Base-by-base conservation (phyloP, 805 yeast genomes). In the Schwanniomyces sp. region DNA sequence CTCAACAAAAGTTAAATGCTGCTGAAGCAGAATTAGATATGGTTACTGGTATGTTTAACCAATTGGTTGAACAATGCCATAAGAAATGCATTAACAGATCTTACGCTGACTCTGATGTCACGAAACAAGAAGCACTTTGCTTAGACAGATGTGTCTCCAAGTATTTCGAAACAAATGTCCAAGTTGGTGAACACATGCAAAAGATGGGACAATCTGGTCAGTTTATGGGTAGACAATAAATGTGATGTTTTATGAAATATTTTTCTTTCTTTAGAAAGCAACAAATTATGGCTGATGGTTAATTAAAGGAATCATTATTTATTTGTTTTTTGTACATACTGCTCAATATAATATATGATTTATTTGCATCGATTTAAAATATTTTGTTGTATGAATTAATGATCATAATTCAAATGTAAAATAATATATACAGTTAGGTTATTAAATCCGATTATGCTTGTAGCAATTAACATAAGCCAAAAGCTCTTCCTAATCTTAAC, bases 31-130 rank as follows among this genome's bases (percentile, higher is more conserved):
- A 92, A 71, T 80, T 92, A 56, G 99, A 92, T 69, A 86, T 94
- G 84, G 96, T 92, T 58, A 91, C 97, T 34, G 96, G 94, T 58
- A 91, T 92, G 97, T 92, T 92, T 82, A 92, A 92, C 81, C 80
- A 85, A 61, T 76, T 91, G 61, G 95, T 91, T 21, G 91, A 86
- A 61, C 86, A 89, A 57, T 91, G 98, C 67, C 94, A 91, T 70
- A 69, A 74, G 57, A 91, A 91, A 74, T 91, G 98, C 75, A 86
- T 91, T 64, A 78, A 60, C 62, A 75, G 73, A 53, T 59, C 73
- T 44, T 91, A 91, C 73, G 58, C 69, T 44, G 91, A 88, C 45
- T 86, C 90, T 47, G 91, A 84, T 21, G 75, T 91, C 52, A 79
- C 76, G 71, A 88, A 87, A 74, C 82, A 76, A 57, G 97, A 91